Base-by-base conservation (phyloP, 139 green algal species). In the Chlorokybus atmophyticus region DNA sequence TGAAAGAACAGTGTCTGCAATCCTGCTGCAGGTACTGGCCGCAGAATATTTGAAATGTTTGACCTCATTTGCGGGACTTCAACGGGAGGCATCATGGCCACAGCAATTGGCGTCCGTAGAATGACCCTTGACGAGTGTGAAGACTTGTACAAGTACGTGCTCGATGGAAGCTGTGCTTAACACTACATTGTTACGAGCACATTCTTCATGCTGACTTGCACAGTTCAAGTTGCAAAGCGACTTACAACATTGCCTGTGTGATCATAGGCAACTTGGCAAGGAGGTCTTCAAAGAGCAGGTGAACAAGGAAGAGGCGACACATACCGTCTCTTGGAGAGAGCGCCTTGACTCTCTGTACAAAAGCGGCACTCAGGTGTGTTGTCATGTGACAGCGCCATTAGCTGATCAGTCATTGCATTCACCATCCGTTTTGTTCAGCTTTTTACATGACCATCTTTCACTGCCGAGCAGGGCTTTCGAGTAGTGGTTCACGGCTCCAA, bases 51-150 rank as follows among this genome's bases (percentile, higher is more conserved):
- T 47, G 73, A 84, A 48, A 55, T 94, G 58, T 97, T 95, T 68
- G 89, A 97, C 71, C 69, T 97, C 3, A 74, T 90, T 8, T 75
- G 74, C 8, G 87, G 88, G 42, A 78, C 70, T 8, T 71, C 59
- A 14, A 78, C 64, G 0, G 89, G 89, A 1, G 89, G 78, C 14
- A 88, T 95, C 55, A 69, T 94, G 24, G 88, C 87, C 2, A 78
- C 84, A 24, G 80, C 77, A 1, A 50, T 93, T 31, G 83, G 71
- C 6, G 48, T 95, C 2, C 67, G 85, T 32, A 59, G 72, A 14
- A 68, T 86, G 28, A 69, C 55, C 1, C 64, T 95, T 29, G 75
- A 92, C 39, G 65, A 91, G 32, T 89, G 81, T 60, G 81, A 90
- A 48, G 59, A 81, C 24, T 82, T 94, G 4, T 95, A 95, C 74